Conservation (phyloP, 768 basidiomycete genomes). For the Lentinula guzmanii region DNA sequence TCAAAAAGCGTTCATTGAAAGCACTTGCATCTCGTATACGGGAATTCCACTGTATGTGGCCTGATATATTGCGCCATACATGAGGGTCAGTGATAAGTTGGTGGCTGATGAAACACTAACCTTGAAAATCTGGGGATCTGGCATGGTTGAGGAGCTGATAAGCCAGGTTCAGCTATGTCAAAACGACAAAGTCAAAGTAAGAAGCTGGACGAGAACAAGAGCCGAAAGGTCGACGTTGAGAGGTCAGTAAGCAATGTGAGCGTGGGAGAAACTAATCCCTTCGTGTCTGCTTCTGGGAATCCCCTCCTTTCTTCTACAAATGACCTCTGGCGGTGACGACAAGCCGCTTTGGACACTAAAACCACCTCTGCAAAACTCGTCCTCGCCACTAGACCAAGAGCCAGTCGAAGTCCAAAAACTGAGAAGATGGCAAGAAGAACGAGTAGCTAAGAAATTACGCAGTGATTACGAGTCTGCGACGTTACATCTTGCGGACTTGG, state of each 20-base stretch:
- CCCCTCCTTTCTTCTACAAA: background rate
- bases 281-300: background rate
- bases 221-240: background rate
- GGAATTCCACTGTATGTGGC: conserved; percentile 92
- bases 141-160: conserved; percentile 40
- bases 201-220: background rate
- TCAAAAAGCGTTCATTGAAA: conserved; percentile 4
- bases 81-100: conserved; percentile 10
- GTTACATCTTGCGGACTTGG: conserved; percentile 56
- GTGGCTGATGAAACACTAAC: conserved; percentile 28
- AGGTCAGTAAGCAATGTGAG: background rate
- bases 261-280: background rate
- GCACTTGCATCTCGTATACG: conserved; percentile 82
- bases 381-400: conserved; percentile 51
- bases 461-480: conserved; percentile 77
- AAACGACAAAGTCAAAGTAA: background rate
- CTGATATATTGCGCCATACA: conserved; percentile 32
- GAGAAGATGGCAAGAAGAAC: conserved; percentile 67
- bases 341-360: conserved; percentile 2
- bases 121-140: conserved; percentile 87
- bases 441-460: conserved; percentile 58
- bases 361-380: conserved; percentile 50
- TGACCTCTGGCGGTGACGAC: background rate
- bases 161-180: background rate
- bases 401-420: conserved; percentile 54